phyloP scores from a whole-genome alignment of 768 basidiomycete genomes.

The Lentinula aciculospora region DNA sequence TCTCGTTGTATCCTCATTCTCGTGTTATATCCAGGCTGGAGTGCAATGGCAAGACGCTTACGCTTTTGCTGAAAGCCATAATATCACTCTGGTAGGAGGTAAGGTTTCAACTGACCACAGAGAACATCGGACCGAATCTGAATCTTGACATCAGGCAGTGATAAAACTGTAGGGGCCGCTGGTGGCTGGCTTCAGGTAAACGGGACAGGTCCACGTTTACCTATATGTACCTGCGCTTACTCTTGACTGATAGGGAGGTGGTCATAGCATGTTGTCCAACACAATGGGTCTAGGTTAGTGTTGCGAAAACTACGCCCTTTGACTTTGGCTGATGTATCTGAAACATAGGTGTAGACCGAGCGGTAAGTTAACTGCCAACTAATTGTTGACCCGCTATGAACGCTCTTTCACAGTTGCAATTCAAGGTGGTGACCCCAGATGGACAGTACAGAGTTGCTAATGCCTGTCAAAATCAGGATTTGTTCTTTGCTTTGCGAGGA shows the following conservation, averaged over 20 bases:
- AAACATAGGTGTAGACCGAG: conserved; percentile 30
- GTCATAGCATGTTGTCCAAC: conserved; percentile 13
- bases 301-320: neutral
- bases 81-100: conserved; percentile 42
- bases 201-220: neutral
- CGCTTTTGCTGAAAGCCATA: conserved; percentile 35
- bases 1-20: neutral
- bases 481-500: conserved; percentile 49
- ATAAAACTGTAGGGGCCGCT: conserved; percentile 33
- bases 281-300: conserved; percentile 32
- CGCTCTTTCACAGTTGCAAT: conserved; percentile 30
- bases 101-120: neutral
- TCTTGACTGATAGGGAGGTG: conserved; percentile 6
- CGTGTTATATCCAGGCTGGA: conserved; percentile 28
- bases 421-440: conserved; percentile 49
- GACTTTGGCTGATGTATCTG: neutral
- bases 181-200: conserved; percentile 35
- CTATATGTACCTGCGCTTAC: neutral
- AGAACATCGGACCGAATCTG: neutral
- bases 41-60: conserved; percentile 39
- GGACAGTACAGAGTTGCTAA: conserved; percentile 40
- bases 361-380: conserved; percentile 22
- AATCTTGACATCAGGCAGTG: conserved; percentile 21
- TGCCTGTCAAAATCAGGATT: conserved; percentile 43
- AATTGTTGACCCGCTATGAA: neutral